Base-by-base conservation (phyloP, 352 stramenopile species). In the Phytopythium sindhum region DNA sequence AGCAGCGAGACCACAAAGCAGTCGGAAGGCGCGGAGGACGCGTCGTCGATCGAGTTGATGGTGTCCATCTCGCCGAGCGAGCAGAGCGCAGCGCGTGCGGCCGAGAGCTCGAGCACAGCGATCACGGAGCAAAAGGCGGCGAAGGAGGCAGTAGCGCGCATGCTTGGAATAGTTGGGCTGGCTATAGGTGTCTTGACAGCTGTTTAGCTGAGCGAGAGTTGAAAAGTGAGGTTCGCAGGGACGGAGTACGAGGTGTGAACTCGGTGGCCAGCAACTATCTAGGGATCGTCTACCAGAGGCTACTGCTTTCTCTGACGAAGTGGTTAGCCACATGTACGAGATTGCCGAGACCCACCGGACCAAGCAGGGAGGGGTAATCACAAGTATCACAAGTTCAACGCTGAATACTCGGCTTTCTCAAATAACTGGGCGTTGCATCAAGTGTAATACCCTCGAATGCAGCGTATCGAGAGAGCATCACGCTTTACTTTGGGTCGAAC, bases 1-100 rank as follows among this genome's bases (percentile, higher is more conserved):
- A 55, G 48, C 48, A 28, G 24, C 7, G 48, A 35, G 48, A 33
- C 24, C 23, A 55, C 48, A n/a, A 21, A 33, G 48, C 48, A 55
- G 48, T 33, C 48, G 48, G 48, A 55, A 15, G 48, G 48, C 48
- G 48, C 48, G 5, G 48, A 55, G 26, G 48, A 28, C 11, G 48
- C 15, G 12, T 19, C n/a, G 48, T 33, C 21, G 26, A 33, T 33
- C 15, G 17, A 19, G 48, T 55, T 55, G 48, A 55, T 55, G 48
- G 48, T 55, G n/a, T 55, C n/a, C 48, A 55, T 55, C 48, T 55
- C 48, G 48, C 31, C 48, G 48, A 28, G 8, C 12, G 48, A 35
- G 12, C 48, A 55, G n/a, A 55, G 48, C 4, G n/a, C 48, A 7
- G 48, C 48, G n/a, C 15, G 48, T 19, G 48, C 21, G 5, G 24